Conservation (phyloP, 2,329 filamentous ascomycete genomes). For the Torrubiella hemipterigena region DNA sequence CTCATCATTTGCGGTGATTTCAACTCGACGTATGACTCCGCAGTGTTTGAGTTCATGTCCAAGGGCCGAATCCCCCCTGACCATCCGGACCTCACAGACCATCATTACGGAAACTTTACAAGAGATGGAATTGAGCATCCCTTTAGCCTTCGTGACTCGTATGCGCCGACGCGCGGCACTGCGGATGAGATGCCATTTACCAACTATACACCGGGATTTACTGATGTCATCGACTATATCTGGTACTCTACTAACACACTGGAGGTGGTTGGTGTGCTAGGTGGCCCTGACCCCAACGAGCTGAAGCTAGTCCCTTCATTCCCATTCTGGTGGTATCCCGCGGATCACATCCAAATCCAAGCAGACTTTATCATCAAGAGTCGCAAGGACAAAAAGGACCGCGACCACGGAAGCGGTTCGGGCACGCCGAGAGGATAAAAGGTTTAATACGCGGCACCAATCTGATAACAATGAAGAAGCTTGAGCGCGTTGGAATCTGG, state of each 20-base stretch:
- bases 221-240: slow-evolving; percentile 89
- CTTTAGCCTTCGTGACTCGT: slow-evolving; percentile 86
- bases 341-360: slow-evolving; percentile 83
- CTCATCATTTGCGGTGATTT: slow-evolving; percentile 90
- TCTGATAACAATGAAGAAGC: neutral
- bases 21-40: slow-evolving; percentile 79
- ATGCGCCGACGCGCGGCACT: slow-evolving; percentile 69
- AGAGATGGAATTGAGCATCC: slow-evolving; percentile 86
- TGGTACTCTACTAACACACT: slow-evolving; percentile 92
- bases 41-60: slow-evolving; percentile 81
- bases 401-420: slow-evolving; percentile 38
- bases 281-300: slow-evolving; percentile 76
- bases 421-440: slow-evolving; percentile 17
- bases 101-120: slow-evolving; percentile 89
- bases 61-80: slow-evolving; percentile 66
- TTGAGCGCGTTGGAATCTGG: neutral
- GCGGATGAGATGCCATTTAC: slow-evolving; percentile 82
- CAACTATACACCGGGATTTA: slow-evolving; percentile 92
- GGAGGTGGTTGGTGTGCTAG: slow-evolving; percentile 72
- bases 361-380: slow-evolving; percentile 83
- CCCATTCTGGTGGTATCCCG: slow-evolving; percentile 88
- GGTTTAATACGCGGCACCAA: slow-evolving; percentile 2
- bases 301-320: slow-evolving; percentile 81
- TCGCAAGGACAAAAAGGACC: slow-evolving; percentile 71
- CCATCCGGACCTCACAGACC: slow-evolving; percentile 67